Evolutionary conservation across 192 early-diverging fungal genomes (phyloP).

Genomic region (Entomortierella lignicola): DNA sequence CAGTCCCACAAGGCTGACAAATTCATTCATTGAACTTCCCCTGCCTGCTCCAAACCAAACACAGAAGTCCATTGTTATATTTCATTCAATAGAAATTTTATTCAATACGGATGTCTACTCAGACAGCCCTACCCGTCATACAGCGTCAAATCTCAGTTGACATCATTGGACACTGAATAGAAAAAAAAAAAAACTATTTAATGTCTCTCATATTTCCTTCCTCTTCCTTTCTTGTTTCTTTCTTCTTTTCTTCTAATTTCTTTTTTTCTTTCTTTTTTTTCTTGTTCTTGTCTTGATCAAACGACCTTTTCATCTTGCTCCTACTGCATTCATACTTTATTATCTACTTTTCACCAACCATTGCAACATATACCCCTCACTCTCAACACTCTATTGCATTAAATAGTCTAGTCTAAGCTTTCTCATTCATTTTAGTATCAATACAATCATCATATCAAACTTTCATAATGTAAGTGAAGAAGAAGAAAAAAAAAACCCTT

Average conservation of each 20-base stretch:
- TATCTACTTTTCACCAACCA: background rate
- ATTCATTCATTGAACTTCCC: constrained; percentile 4
- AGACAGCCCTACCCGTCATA: background rate
- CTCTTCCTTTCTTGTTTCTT: background rate
- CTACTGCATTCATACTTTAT: no score
- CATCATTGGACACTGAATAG: background rate
- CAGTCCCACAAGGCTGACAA: constrained; percentile 17
- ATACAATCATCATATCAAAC: background rate
- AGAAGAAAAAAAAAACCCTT: no score
- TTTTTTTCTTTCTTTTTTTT: background rate
- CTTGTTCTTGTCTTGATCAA: no score
- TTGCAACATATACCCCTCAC: constrained; percentile 1
- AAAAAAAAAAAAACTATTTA: constrained; percentile 13
- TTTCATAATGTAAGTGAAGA: constrained; percentile 30
- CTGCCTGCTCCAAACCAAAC: no score
- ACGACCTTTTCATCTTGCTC: no score
- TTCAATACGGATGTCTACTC: background rate
- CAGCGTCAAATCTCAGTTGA: constrained; percentile 12
- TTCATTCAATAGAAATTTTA: background rate
- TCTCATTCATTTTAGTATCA: background rate
- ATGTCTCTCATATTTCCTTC: background rate
- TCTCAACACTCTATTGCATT: background rate
- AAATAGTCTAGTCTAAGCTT: background rate
- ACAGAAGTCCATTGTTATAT: no score
- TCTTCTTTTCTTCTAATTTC: background rate